Evolutionary conservation across 371 early-diverging fungal species (phyloP), one percentile per base, ranked within the genome.

Genomic region (Mucor lusitanicus): DNA sequence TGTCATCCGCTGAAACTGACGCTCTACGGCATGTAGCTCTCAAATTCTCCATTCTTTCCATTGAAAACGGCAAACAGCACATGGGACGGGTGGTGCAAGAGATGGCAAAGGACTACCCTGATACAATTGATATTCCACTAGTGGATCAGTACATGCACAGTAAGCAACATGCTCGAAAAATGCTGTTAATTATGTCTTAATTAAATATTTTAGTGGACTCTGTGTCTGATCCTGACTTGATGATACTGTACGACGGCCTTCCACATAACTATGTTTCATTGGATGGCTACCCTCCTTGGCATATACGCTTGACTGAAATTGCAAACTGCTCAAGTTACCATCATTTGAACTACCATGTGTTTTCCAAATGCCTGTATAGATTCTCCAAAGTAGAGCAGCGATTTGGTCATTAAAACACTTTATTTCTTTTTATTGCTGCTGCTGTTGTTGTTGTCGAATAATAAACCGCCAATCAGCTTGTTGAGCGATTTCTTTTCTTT

Each of bases 261-360:
- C 77, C 87, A 71, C 86, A 87, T 69, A 66, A 76, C 63, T 79
- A 79, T 59, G 60, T 83, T 59, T 77, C 76, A 50, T 71, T 89
- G 69, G 82, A 85, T 63, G 87, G 87, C 8, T 89, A 81, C 67
- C 80, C 85, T 33, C 89, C 89, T n/a, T 89, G 89, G 89, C 86
- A 86, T 61, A 77, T 87, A 37, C 79, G 82, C 44, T 69, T 83
- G 37, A 87, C 89, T 30, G 89, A 89, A 67, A 81, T 89, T 46
- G 72, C 79, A 15, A 75, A 75, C 46, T 71, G 65, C 35, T 66
- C 69, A 23, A 35, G 58, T 21, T 66, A 70, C 46, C 69, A 70
- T n/a, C 27, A 57, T 7, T 62, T 85, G 62, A 70, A 74, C n/a
- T 85, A 86, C 69, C 61, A 74, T 56, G 50, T 80, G 60, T 82